A percentile compares a stretch with the other conserved stretches of the same genome.
These are phyloP conservation scores for Eucalyptus sp. DNA, from an alignment of 345 rosid genomes.

Conservation along the genomic window DNA sequence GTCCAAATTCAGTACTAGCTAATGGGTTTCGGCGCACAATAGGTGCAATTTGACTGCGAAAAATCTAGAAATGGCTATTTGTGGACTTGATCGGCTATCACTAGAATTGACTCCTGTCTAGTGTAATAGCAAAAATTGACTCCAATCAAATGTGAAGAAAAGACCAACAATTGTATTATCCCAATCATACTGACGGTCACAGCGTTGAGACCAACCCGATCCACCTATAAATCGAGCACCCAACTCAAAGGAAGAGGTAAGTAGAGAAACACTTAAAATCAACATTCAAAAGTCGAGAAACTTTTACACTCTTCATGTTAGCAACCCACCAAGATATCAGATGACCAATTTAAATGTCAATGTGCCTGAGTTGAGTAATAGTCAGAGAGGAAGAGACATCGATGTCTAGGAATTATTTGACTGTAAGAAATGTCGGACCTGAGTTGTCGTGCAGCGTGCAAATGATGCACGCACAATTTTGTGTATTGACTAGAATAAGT, in stretches of 20 bases:
- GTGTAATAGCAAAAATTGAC: neutral
- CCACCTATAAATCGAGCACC: neutral
- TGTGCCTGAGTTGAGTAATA: neutral
- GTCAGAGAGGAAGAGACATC: neutral
- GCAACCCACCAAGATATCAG: neutral
- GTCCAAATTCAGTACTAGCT: too few species aligned
- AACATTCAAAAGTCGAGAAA: neutral
- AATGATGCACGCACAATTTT: neutral
- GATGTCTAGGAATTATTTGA: neutral
- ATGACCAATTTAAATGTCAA: neutral
- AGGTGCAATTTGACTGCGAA: neutral
- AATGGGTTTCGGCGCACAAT: too few species aligned
- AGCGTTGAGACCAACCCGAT: neutral
- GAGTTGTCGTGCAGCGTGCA: neutral
- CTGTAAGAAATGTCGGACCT: neutral
- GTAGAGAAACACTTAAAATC: neutral
- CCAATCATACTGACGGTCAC: neutral
- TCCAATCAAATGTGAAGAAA: neutral
- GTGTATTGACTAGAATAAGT: neutral
- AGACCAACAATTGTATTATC: neutral
- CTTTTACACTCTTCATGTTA: neutral
- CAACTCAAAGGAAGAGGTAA: neutral
- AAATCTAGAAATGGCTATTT: neutral
- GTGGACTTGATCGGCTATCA: neutral
- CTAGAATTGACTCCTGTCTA: neutral